phyloP scores from a whole-genome alignment of 345 rosid genomes.

The Boechera stricta region DNA sequence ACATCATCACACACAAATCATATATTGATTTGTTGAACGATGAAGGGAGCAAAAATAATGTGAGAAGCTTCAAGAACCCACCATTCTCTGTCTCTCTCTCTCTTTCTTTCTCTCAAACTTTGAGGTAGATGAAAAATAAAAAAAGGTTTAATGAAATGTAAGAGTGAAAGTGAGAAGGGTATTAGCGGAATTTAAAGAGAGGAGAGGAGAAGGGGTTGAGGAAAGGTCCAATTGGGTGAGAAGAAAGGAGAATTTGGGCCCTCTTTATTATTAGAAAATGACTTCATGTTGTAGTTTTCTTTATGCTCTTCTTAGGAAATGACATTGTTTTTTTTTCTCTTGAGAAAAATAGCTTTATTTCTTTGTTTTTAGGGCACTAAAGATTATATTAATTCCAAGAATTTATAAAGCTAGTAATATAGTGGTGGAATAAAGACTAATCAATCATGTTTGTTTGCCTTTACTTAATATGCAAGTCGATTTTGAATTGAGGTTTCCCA shows the following conservation, averaged over 20 bases:
- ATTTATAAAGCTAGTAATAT: conserved; percentile 43
- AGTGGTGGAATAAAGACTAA: conserved; percentile 51
- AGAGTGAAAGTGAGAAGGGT: conserved; percentile 47
- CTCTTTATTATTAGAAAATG: conserved; percentile 53
- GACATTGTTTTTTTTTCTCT: conserved; percentile 8
- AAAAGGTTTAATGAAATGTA: conserved; percentile 25
- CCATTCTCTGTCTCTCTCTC: conserved; percentile 54
- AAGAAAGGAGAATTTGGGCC: conserved; percentile 50
- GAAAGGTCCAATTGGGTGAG: conserved; percentile 48
- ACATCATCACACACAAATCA: conserved; percentile 28
- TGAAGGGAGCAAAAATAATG: conserved; percentile 11
- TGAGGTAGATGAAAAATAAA: conserved; percentile 24
- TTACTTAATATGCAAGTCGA: conserved; percentile 47
- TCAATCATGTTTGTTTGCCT: conserved; percentile 46
- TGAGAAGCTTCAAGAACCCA: conserved; percentile 55
- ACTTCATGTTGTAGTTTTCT: conserved; percentile 46
- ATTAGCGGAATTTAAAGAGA: conserved; percentile 55
- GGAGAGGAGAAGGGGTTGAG: conserved; percentile 21
- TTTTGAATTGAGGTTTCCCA: conserved; percentile 23
- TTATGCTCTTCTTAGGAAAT: conserved; percentile 32
- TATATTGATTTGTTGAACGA: conserved; percentile 28
- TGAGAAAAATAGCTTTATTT: conserved; percentile 22
- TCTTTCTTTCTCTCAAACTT: conserved; percentile 46
- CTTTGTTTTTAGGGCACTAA: conserved; percentile 39
- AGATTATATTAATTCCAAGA: conserved; percentile 35